Evolutionary conservation across 495 filamentous ascomycete genomes (phyloP).

Genomic region (Neurospora hispaniola): DNA sequence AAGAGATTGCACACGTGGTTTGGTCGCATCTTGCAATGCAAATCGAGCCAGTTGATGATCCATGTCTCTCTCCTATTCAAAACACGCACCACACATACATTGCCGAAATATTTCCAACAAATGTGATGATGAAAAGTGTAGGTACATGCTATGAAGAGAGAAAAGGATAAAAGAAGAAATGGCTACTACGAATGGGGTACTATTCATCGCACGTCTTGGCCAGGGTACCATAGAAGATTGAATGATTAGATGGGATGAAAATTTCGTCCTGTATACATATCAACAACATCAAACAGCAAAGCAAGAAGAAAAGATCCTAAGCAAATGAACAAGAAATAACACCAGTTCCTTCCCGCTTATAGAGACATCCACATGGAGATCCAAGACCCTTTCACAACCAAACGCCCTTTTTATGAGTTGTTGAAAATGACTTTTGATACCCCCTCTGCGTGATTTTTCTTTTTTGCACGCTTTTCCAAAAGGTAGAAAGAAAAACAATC

Average conservation of each 20-base stretch:
- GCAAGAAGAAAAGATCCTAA: conserved; percentile 1
- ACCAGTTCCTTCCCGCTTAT: background rate
- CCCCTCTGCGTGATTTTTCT: conserved; percentile 1
- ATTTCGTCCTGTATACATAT: background rate
- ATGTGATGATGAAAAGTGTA: background rate
- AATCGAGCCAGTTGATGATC: background rate
- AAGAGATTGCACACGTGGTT: background rate
- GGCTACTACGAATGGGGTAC: background rate
- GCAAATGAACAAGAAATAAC: background rate
- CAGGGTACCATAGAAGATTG: background rate
- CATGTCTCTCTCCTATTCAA: background rate
- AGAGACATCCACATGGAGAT: conserved; percentile 1
- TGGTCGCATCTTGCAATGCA: background rate
- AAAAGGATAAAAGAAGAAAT: background rate
- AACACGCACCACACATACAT: background rate
- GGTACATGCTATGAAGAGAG: background rate
- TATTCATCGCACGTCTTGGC: background rate
- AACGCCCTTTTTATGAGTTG: background rate
- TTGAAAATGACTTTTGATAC: conserved; percentile 1
- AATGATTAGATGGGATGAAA: background rate
- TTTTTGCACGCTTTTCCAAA: conserved; percentile 1
- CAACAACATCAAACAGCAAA: conserved; percentile 1
- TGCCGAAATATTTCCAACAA: background rate
- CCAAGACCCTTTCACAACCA: background rate
- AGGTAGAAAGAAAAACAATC: background rate